Evolutionary conservation across 768 basidiomycete genomes (phyloP).

Genomic region (Pisolithus microcarpus): DNA sequence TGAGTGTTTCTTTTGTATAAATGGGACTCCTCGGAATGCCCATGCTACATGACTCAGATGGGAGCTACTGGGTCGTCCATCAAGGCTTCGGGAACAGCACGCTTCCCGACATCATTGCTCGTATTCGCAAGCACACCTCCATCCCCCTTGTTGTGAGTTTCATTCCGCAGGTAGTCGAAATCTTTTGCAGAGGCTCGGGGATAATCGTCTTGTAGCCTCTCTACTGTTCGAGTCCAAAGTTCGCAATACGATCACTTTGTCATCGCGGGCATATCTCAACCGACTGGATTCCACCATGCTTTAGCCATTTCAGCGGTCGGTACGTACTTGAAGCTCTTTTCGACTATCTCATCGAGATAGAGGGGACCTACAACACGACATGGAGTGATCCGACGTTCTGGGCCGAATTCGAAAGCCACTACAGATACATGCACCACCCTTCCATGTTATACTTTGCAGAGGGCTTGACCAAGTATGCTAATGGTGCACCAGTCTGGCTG

Average conservation of each 20-base stretch:
- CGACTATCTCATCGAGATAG: conserved; percentile 86
- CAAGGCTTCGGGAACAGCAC: conserved; percentile 58
- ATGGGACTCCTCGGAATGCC: no score
- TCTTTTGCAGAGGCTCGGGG: conserved; percentile 66
- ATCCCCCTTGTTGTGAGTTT: conserved; percentile 94
- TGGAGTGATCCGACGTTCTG: conserved; percentile 84
- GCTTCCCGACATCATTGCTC: conserved; percentile 77
- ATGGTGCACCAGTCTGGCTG: conserved; percentile 95
- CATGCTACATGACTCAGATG: conserved; percentile 52
- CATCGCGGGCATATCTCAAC: conserved; percentile 10
- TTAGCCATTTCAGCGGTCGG: conserved; percentile 52
- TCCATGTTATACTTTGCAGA: conserved; percentile 88
- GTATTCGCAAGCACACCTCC: conserved; percentile 69
- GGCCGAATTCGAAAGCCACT: conserved; percentile 84
- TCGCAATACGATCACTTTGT: background rate
- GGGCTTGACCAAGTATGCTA: conserved; percentile 80
- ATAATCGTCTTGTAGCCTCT: conserved; percentile 11
- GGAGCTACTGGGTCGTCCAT: conserved; percentile 93
- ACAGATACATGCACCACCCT: conserved; percentile 92
- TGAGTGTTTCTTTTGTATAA: conserved; percentile 21
- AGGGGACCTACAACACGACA: conserved; percentile 84
- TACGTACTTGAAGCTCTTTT: conserved; percentile 97
- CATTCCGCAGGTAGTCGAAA: conserved; percentile 51
- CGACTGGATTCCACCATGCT: conserved; percentile 64
- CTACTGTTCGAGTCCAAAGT: background rate